A percentile compares a stretch with the other conserved stretches of the same genome.
phyloP scores from a whole-genome alignment of 148 eudicot genomes.

The Drosera capensis region DNA sequence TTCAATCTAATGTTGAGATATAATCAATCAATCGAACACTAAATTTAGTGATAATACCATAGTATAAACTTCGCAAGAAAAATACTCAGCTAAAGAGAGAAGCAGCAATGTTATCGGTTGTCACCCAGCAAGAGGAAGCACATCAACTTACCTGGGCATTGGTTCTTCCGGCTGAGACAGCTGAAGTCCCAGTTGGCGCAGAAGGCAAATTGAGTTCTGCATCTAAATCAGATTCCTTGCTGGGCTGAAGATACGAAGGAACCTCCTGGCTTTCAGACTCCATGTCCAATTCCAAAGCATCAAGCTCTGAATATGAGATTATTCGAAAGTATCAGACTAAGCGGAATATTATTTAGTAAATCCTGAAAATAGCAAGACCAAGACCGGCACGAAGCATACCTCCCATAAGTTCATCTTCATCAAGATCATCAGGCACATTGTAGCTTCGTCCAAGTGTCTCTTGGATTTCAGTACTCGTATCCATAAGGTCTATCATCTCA shows the following conservation, averaged over 20 bases:
- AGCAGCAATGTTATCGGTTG: not conserved
- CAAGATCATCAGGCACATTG: constrained; percentile 87
- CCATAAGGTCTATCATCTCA: constrained; percentile 97
- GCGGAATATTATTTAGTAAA: not conserved
- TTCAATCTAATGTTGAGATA: no score
- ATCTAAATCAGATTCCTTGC: constrained; percentile 51
- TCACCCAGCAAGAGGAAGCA: not conserved
- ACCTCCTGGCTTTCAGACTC: constrained; percentile 77
- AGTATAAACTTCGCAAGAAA: not conserved
- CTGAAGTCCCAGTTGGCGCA: constrained; percentile 57
- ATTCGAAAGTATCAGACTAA: not conserved
- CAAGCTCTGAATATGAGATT: constrained; percentile 54
- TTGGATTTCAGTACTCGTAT: constrained; percentile 81
- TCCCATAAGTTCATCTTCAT: constrained; percentile 89
- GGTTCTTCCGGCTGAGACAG: constrained; percentile 48
- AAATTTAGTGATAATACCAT: no score
- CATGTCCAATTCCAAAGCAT: constrained; percentile 87
- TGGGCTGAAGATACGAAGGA: constrained; percentile 90
- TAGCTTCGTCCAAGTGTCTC: constrained; percentile 93
- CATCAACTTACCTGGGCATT: constrained; percentile 35
- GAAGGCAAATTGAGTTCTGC: constrained; percentile 77
- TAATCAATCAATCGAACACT: no score
- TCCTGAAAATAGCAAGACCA: not conserved
- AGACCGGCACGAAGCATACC: constrained; percentile 24
- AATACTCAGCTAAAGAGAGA: not conserved